Evolutionary conservation across 2,329 filamentous ascomycete genomes (phyloP).

Genomic region (Scopulariopsis brevicaulis): DNA sequence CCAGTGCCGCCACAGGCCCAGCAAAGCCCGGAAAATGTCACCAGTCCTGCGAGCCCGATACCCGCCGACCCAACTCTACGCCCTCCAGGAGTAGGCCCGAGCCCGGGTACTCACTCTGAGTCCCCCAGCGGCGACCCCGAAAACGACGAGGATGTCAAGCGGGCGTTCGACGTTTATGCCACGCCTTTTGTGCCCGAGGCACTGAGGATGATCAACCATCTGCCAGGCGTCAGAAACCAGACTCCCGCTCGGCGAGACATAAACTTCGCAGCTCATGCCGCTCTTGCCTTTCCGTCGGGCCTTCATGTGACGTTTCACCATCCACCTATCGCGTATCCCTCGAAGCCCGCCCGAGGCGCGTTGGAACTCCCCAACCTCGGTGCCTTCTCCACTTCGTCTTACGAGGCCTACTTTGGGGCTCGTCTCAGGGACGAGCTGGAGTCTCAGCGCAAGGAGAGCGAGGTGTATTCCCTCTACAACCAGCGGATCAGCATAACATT

Average conservation of each 20-base stretch:
- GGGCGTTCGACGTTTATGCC: constrained; percentile 3
- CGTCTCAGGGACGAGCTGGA: background rate
- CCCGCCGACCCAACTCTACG: background rate
- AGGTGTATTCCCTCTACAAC: background rate
- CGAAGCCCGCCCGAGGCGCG: background rate
- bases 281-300: background rate
- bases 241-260: background rate
- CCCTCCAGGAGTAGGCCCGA: background rate
- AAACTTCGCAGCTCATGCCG: background rate
- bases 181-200: constrained; percentile 3
- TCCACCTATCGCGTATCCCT: background rate
- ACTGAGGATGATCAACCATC: background rate
- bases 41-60: background rate
- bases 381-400: background rate
- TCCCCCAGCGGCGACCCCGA: background rate
- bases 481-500: background rate
- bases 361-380: background rate
- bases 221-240: background rate
- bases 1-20: background rate
- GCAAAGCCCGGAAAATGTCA: background rate
- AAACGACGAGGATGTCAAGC: background rate
- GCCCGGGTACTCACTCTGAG: background rate
- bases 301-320: background rate
- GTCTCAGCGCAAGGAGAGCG: background rate
- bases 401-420: background rate